Percentiles rank a stretch among this genome's conserved stretches.
Conservation (phyloP, 2,329 filamentous ascomycete genomes). For the Ophiostoma triangulosporum region DNA sequence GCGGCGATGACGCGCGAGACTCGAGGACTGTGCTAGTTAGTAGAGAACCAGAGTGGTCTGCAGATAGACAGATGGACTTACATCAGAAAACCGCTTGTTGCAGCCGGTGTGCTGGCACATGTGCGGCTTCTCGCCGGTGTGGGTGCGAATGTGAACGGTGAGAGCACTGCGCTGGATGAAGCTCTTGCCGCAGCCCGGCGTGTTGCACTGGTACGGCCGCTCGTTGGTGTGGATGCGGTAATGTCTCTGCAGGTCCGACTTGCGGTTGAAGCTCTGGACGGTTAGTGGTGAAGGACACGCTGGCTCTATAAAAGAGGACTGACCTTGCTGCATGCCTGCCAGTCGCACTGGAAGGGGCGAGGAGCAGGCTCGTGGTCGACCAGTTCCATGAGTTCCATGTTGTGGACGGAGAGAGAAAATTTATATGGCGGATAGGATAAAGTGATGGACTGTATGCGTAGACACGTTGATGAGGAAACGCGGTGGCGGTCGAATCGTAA, state of each 20-base stretch:
- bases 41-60: neutral
- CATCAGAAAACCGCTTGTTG: slow-evolving; percentile 57
- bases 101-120: slow-evolving; percentile 52
- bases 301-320: slow-evolving; percentile 14
- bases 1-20: slow-evolving; percentile 49
- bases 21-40: slow-evolving; percentile 39
- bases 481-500: too few species aligned
- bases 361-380: slow-evolving; percentile 50
- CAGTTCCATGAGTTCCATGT: slow-evolving; percentile 52
- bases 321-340: slow-evolving; percentile 49
- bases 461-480: too few species aligned
- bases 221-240: slow-evolving; percentile 62
- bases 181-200: slow-evolving; percentile 50
- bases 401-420: slow-evolving; percentile 13
- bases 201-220: slow-evolving; percentile 49
- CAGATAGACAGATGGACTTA: slow-evolving; percentile 24
- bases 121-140: slow-evolving; percentile 75
- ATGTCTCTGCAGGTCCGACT: slow-evolving; percentile 57
- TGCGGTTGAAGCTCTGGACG: slow-evolving; percentile 62
- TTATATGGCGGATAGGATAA: too few species aligned
- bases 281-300: too few species aligned
- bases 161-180: slow-evolving; percentile 59
- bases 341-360: slow-evolving; percentile 51
- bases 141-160: slow-evolving; percentile 57
- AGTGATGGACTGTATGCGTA: neutral